Evolutionary conservation across 306 rosid genomes (phyloP).

Genomic region (Cucurbita argyrosperma): DNA sequence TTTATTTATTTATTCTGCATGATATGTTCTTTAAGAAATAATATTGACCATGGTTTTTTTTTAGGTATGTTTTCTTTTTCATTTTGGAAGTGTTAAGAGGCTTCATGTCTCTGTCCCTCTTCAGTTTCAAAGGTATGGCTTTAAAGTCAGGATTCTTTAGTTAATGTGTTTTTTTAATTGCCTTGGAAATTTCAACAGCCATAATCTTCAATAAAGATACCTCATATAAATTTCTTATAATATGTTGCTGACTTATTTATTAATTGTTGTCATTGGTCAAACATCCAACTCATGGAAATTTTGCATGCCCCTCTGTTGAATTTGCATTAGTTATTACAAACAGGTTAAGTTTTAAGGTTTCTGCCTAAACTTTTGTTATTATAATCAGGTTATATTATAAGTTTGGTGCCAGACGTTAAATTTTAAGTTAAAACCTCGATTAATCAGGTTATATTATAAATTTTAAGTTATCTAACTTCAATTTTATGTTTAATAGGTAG

Average conservation of each 20-base stretch:
- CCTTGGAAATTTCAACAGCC: neutral
- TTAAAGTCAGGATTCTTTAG: neutral
- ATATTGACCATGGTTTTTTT: neutral
- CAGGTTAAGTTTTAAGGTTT: neutral
- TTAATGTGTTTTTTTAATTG: neutral
- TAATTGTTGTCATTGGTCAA: neutral
- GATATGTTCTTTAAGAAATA: too few species aligned
- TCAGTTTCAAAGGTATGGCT: neutral
- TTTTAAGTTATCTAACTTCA: too few species aligned
- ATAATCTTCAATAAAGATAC: neutral
- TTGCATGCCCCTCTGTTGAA: neutral
- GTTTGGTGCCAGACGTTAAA: too few species aligned
- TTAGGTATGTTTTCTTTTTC: neutral
- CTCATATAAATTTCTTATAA: neutral
- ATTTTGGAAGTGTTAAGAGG: neutral
- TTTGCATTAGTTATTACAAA: neutral
- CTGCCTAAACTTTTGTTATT: too few species aligned
- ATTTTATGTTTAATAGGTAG: too few species aligned
- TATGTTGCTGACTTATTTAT: neutral
- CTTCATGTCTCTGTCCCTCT: neutral
- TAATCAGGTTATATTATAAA: too few species aligned
- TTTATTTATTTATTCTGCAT: neutral
- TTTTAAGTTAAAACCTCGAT: too few species aligned
- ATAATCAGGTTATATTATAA: too few species aligned
- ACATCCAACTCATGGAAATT: neutral